Conservation (phyloP, 345 rosid genomes). For the Corchorus capsularis region DNA sequence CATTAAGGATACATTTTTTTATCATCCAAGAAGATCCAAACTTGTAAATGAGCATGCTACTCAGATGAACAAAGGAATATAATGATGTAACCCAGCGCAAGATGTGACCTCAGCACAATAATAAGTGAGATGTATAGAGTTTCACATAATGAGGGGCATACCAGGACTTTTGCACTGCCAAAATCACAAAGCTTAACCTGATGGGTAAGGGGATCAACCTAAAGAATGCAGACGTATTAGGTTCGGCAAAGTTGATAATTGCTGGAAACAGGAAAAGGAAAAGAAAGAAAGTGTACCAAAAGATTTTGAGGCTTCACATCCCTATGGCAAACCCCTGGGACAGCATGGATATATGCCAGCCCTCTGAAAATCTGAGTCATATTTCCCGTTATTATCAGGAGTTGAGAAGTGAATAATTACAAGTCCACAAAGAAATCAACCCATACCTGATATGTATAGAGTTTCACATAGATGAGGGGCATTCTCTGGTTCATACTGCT, state of each 20-base stretch:
- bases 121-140: not conserved
- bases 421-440: constrained; percentile 6
- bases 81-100: not conserved
- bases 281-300: constrained; percentile 50
- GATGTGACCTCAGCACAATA: not conserved
- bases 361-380: constrained; percentile 76
- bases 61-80: not conserved
- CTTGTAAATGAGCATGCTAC: no score
- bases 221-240: constrained; percentile 8
- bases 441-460: constrained; percentile 77
- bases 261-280: not conserved
- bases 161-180: constrained; percentile 70
- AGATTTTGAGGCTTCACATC: constrained; percentile 96
- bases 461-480: constrained; percentile 81
- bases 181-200: constrained; percentile 77
- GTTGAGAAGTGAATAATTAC: constrained; percentile 1
- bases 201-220: constrained; percentile 88
- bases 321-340: constrained; percentile 84
- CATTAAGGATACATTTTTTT: not conserved
- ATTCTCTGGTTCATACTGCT: constrained; percentile 64
- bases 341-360: constrained; percentile 78
- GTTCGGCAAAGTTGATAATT: constrained; percentile 7
- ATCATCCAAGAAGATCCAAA: constrained; percentile 5
- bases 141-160: not conserved
- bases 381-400: constrained; percentile 18